Evolutionary conservation across 2,329 filamentous ascomycete genomes (phyloP), one percentile per base, ranked within the genome.

Genomic region (Domatiomyces catenatus): DNA sequence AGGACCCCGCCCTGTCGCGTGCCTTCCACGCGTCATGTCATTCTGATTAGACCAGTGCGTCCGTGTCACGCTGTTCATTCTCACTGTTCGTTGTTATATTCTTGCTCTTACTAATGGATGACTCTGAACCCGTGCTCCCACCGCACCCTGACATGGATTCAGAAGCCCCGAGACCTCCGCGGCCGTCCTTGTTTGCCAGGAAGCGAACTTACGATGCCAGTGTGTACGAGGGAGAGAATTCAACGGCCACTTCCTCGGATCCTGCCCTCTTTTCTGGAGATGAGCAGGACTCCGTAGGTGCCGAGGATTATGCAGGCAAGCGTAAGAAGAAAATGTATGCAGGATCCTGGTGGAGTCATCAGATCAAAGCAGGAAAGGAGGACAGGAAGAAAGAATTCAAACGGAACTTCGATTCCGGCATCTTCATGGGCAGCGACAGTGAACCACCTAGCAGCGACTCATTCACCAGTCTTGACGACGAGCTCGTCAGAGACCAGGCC

Each of bases 401-500:
- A 58, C 62, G 69, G 19, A 60, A 70, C 53, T 60, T 70, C 24
- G 70, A 72, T 52, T 70, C 68, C 58, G 70, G 70, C 51, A 67
- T 72, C 8, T 72, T 69, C 65, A 69, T 72, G 68, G 67, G 65
- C 2, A 71, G 69, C 56, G 69, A 72, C 57, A 67, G 69, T 52
- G 61, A 60, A 2, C 62, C 63, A 5, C 61, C 62, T 42, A 59
- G 65, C 44, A 59, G 66, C 48, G 67, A 68, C 62, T 58, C 61
- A 15, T 59, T 62, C 15, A 28, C 20, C 10, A 67, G 64, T 58
- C 62, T 66, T 19, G 68, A 69, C 49, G 67, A 70, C 44, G 59
- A 67, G 45, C 50, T 65, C 46, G 56, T 64, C 43, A 44, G 52
- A 18, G 56, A 55, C 15, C 52, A 55, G 32, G 32, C 32, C 12